A percentile compares a stretch with the other conserved stretches of the same genome.
Evolutionary conservation across 2,329 filamentous ascomycete genomes (phyloP).

Genomic region (Balansia obtecta): DNA sequence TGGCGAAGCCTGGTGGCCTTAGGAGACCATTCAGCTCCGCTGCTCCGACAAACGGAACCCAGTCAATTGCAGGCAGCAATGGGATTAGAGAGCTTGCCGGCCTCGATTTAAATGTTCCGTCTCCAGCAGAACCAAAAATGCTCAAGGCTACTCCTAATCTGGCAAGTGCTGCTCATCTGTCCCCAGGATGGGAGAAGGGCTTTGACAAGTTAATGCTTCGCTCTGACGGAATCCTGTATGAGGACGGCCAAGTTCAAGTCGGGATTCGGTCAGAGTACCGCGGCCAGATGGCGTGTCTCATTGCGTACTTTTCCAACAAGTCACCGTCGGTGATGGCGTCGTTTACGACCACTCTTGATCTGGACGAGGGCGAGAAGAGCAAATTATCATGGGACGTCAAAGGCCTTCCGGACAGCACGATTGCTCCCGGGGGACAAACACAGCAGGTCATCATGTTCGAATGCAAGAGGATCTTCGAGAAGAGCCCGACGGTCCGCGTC

Average conservation of each 20-base stretch:
- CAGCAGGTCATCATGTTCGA: constrained; percentile 96
- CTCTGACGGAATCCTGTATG: constrained; percentile 80
- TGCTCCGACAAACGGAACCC: constrained; percentile 32
- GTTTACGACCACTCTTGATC: constrained; percentile 87
- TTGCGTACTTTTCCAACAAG: constrained; percentile 94
- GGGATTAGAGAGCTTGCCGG: constrained; percentile 61
- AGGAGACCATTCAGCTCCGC: constrained; percentile 72
- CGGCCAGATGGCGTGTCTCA: constrained; percentile 87
- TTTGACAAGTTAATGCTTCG: constrained; percentile 72
- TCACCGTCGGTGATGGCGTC: constrained; percentile 73
- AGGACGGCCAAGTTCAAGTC: constrained; percentile 88
- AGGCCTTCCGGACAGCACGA: constrained; percentile 70
- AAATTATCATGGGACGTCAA: constrained; percentile 79
- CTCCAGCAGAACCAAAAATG: constrained; percentile 42
- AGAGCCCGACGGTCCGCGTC: constrained; percentile 82
- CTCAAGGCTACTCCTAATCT: constrained; percentile 68
- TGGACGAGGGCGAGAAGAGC: constrained; percentile 52
- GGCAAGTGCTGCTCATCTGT: constrained; percentile 82
- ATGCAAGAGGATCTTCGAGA: constrained; percentile 65
- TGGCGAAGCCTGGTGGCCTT: constrained; percentile 69
- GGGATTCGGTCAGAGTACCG: constrained; percentile 90
- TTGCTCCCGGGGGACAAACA: constrained; percentile 63
- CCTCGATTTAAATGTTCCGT: constrained; percentile 60
- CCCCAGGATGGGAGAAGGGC: constrained; percentile 86
- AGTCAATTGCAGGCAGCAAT: constrained; percentile 31